These are phyloP conservation scores for Calvatia gigantea DNA, from an alignment of 768 basidiomycete species.

Conservation along the genomic window DNA sequence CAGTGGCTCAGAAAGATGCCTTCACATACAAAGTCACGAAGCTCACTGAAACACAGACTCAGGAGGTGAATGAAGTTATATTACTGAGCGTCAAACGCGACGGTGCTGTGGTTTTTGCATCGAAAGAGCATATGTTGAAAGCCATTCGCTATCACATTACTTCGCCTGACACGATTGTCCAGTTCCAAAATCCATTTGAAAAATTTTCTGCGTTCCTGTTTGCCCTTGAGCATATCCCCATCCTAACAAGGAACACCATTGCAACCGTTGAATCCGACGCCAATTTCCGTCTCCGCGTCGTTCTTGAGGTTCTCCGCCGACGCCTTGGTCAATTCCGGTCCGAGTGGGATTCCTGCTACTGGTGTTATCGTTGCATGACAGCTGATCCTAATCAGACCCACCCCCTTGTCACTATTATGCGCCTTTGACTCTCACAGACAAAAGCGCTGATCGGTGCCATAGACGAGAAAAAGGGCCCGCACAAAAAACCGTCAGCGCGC, in stretches of 20 bases:
- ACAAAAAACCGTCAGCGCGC: neutral
- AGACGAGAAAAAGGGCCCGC: neutral
- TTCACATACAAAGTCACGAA: conserved; percentile 21
- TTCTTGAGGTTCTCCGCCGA: neutral
- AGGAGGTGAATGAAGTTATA: conserved; percentile 16
- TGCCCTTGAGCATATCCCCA: neutral
- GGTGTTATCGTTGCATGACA: neutral
- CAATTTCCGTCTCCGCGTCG: neutral
- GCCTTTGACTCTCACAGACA: neutral
- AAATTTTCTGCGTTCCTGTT: neutral
- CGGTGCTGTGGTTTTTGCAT: conserved; percentile 16
- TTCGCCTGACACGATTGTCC: neutral
- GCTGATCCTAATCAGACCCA: conserved; percentile 3
- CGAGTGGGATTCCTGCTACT: neutral
- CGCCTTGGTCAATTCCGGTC: neutral
- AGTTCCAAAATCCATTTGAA: neutral
- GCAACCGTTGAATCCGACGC: neutral
- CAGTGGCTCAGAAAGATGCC: conserved; percentile 14
- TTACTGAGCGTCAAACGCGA: conserved; percentile 13
- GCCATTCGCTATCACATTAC: conserved; percentile 8
- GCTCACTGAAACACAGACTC: conserved; percentile 19
- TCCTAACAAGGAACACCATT: neutral
- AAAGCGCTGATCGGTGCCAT: neutral
- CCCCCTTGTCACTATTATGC: neutral
- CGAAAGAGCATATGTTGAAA: conserved; percentile 11